Conservation (phyloP, 2,329 filamentous ascomycete species). For the Fusarium transvaalense region DNA sequence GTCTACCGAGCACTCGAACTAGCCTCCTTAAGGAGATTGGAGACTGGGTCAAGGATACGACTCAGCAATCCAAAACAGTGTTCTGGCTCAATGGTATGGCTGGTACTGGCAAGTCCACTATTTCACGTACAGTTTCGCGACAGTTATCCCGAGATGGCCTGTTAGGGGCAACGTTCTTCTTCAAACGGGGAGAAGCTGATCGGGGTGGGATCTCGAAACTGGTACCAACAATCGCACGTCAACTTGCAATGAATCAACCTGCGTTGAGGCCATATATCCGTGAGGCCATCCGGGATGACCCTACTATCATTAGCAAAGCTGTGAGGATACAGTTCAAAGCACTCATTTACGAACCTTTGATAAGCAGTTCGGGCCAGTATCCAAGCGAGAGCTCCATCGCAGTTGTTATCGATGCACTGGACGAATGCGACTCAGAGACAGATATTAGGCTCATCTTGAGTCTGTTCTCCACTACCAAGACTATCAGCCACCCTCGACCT, state of each 20-base stretch:
- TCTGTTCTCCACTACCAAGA: not conserved
- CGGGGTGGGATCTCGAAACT: accelerated
- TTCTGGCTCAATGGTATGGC: conserved; percentile 1
- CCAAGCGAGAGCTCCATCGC: accelerated
- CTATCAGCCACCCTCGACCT: conserved; percentile 40
- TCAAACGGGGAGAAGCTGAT: conserved; percentile 53
- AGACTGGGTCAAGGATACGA: accelerated
- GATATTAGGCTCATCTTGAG: not conserved
- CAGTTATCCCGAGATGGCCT: accelerated
- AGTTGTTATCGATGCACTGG: not conserved
- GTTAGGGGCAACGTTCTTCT: conserved; percentile 58
- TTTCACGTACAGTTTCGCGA: conserved; percentile 56
- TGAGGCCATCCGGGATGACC: accelerated
- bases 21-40: accelerated
- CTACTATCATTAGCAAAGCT: not conserved
- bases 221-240: accelerated
- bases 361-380: not conserved
- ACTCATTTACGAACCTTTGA: not conserved
- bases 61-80: not conserved
- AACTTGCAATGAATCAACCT: not conserved
- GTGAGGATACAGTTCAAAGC: not conserved
- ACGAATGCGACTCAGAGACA: not conserved
- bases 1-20: not conserved
- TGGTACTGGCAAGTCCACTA: conserved; percentile 21
- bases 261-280: accelerated